Evolutionary conservation across 352 stramenopile species (phyloP), one percentile per base, ranked within the genome.

Genomic region (Pythium brachiatum): DNA sequence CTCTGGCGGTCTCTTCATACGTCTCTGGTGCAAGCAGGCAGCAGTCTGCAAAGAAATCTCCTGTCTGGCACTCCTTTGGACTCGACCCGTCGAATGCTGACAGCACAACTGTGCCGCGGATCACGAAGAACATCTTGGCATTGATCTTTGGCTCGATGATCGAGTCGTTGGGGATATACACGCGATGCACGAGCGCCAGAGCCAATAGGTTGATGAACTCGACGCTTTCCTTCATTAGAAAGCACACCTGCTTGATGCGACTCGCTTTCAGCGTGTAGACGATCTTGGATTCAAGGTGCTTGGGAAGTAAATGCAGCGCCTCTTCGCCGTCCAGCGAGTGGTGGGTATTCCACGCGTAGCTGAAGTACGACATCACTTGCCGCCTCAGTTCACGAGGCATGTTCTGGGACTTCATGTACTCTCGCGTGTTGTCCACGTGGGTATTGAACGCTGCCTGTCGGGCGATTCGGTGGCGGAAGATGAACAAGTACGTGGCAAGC

Each of bases 71-170:
- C 48, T 88, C 79, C 38, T 88, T 88, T 0, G 72, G 29, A 15
- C 68, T 59, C 0, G 74, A 76, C 0, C 75, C 78, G 23, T 89
- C 71, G 27, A 87, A 87, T 18, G 70, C 74, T 1, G 74, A 79
- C 1, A 88, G 41, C 9, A 74, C 36, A 11, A 90, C 80, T 0
- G 72, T 75, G 8, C 82, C 82, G 2, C 76, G 78, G 31, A 88
- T 80, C 2, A 89, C 76, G 27, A 91, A 91, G 53, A 88, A 91
- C 82, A 89, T 89, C 46, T 84, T 75, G 26, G 78, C 72, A 38
- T 88, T 91, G 47, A 89, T 75, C 36, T 89, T 91, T 13, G 78
- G 73, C 50, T 89, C 78, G 21, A 88, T 89, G 48, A 91, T 88
- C 25, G 68, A 73, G 27, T 91, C 79, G 16, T 56, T 55, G 11